A percentile compares a stretch with the other conserved stretches of the same genome.
These are phyloP conservation scores for Bocquillonia castaneifolia DNA, from an alignment of 441 rosid genomes.

Conservation along the genomic window DNA sequence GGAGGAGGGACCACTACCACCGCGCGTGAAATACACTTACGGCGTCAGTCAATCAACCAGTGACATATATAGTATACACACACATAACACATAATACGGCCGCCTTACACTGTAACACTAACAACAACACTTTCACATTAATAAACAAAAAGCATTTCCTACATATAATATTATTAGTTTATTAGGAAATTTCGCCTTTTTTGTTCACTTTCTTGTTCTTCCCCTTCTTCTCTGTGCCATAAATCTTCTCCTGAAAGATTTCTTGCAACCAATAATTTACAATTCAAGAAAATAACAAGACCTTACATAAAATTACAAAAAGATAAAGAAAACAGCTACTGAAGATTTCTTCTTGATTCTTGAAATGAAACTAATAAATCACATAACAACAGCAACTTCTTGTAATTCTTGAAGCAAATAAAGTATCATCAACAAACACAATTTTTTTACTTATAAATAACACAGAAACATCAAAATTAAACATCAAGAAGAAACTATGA, in stretches of 20 bases:
- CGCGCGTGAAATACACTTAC: conserved; percentile 11
- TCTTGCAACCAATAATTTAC: conserved; percentile 12
- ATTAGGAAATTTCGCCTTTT: conserved; percentile 20
- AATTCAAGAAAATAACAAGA: conserved; percentile 9
- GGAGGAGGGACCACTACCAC: background rate
- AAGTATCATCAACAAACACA: too few relatives aligned
- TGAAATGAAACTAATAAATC: too few relatives aligned
- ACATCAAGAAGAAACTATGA: too few relatives aligned
- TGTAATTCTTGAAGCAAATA: too few relatives aligned
- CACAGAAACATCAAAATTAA: too few relatives aligned
- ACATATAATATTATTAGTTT: too few relatives aligned
- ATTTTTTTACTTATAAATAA: too few relatives aligned
- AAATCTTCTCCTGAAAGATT: conserved; percentile 23
- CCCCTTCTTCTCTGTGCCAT: too few relatives aligned
- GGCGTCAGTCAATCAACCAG: conserved; percentile 14
- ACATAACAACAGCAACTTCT: too few relatives aligned
- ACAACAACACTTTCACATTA: background rate
- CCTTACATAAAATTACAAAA: background rate
- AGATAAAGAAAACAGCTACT: too few relatives aligned
- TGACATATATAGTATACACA: too few relatives aligned
- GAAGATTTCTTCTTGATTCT: too few relatives aligned
- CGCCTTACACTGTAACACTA: background rate
- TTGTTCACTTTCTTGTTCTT: conserved; percentile 14
- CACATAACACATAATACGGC: background rate
- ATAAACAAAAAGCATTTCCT: background rate